Evolutionary conservation across 2,329 filamentous ascomycete species (phyloP).

Genomic region (Epichloe elymi): DNA sequence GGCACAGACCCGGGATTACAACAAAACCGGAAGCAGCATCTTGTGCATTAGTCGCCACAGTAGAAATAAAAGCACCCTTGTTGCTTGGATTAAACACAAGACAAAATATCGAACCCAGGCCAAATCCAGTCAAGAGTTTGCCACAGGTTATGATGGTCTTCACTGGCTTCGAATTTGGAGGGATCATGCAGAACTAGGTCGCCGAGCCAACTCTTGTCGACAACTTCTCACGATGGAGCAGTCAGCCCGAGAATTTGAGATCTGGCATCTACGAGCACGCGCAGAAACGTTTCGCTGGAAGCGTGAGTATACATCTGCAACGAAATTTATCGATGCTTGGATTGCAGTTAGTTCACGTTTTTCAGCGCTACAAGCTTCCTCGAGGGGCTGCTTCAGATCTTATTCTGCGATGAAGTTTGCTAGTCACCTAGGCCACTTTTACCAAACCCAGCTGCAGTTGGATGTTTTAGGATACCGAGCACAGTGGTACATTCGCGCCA

Average conservation of each 20-base stretch:
- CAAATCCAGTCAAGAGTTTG: constrained; percentile 7
- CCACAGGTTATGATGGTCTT: constrained; percentile 10
- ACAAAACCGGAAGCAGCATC: neutral
- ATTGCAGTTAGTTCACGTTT: neutral
- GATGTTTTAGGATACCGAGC: constrained; percentile 13
- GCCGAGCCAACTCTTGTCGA: constrained; percentile 13
- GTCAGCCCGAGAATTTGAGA: constrained; percentile 11
- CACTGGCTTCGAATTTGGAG: constrained; percentile 18
- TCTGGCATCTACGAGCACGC: constrained; percentile 22
- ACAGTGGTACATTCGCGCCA: constrained; percentile 19
- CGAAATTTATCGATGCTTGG: constrained; percentile 18
- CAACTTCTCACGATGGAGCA: constrained; percentile 11
- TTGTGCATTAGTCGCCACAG: neutral
- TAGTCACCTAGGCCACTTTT: neutral
- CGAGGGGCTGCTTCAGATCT: neutral
- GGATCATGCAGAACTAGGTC: constrained; percentile 16
- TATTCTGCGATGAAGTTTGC: neutral
- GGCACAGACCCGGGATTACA: neutral
- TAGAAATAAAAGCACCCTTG: neutral
- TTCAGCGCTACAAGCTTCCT: neutral
- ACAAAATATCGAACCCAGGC: neutral
- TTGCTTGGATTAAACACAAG: neutral
- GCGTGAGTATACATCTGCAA: constrained; percentile 18
- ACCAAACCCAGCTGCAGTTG: constrained; percentile 7
- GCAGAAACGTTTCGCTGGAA: constrained; percentile 21